These are phyloP conservation scores for Penicillium fimorum DNA, from an alignment of 495 filamentous ascomycete species.

Conservation along the genomic window DNA sequence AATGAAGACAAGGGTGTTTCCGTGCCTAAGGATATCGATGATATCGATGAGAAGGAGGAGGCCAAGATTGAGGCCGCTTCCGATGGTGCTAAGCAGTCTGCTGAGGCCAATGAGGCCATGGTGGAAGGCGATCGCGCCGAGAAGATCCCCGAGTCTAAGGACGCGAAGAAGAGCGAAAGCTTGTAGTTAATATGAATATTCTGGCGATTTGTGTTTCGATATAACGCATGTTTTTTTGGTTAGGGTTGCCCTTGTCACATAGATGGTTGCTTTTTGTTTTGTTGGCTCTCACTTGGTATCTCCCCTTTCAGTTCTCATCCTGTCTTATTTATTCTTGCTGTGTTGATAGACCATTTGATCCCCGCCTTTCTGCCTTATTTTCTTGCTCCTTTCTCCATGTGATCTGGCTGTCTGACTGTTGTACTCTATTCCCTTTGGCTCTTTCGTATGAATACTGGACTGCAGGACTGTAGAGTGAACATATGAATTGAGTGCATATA, in stretches of 20 bases:
- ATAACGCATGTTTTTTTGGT: not conserved
- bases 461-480: too few relatives aligned
- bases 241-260: conserved; percentile 12
- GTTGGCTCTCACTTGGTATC: conserved; percentile 4
- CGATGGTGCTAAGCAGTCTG: conserved; percentile 30
- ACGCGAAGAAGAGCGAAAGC: conserved; percentile 33
- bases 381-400: not conserved
- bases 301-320: conserved; percentile 21
- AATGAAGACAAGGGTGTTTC: conserved; percentile 56
- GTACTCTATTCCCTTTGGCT: conserved; percentile 2
- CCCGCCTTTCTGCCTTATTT: conserved; percentile 13
- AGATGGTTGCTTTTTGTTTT: conserved; percentile 15
- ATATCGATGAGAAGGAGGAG: conserved; percentile 78
- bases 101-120: conserved; percentile 45
- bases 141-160: conserved; percentile 23
- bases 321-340: conserved; percentile 27
- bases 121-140: conserved; percentile 41
- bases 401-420: conserved; percentile 1
- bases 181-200: conserved; percentile 21
- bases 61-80: conserved; percentile 29
- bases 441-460: not conserved
- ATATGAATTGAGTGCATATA: too few relatives aligned
- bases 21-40: conserved; percentile 67
- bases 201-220: conserved; percentile 7
- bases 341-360: conserved; percentile 26